phyloP scores from a whole-genome alignment of 768 basidiomycete genomes.

The Gautieria morchelliformis region DNA sequence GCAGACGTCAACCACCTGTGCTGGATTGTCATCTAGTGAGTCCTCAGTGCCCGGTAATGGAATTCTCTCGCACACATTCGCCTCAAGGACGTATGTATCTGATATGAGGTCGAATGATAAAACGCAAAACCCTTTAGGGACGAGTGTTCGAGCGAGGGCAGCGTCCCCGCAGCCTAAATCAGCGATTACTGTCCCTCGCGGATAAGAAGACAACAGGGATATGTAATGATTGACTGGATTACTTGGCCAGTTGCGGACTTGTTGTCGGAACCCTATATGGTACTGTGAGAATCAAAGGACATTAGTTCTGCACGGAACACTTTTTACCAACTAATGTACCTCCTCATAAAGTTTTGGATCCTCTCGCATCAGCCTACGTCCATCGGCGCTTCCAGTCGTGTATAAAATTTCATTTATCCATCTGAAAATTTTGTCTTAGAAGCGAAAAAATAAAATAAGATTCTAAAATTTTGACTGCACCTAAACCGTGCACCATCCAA shows the following conservation, averaged over 20 bases:
- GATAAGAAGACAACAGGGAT: conserved; percentile 50
- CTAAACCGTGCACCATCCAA: conserved; percentile 84
- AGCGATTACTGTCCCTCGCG: conserved; percentile 64
- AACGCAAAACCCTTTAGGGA: conserved; percentile 58
- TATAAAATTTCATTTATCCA: conserved; percentile 91
- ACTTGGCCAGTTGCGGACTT: conserved; percentile 88
- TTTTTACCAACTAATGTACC: conserved; percentile 33
- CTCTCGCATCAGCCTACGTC: conserved; percentile 72
- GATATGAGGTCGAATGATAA: conserved; percentile 77
- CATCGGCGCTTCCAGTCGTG: conserved; percentile 69
- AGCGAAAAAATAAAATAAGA: neutral
- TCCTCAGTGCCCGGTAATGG: conserved; percentile 67
- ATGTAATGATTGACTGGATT: conserved; percentile 88
- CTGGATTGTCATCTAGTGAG: conserved; percentile 37
- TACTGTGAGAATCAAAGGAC: conserved; percentile 45
- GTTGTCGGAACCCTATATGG: conserved; percentile 83
- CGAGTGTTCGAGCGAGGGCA: conserved; percentile 64
- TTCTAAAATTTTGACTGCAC: conserved; percentile 30
- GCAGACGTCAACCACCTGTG: conserved; percentile 80
- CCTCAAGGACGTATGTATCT: conserved; percentile 72
- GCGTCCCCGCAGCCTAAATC: conserved; percentile 97
- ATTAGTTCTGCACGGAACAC: neutral
- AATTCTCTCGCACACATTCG: conserved; percentile 74
- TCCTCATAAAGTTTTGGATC: conserved; percentile 78
- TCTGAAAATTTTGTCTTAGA: conserved; percentile 31